Evolutionary conservation across 768 basidiomycete genomes (phyloP).

Genomic region (Pisolithus albus): DNA sequence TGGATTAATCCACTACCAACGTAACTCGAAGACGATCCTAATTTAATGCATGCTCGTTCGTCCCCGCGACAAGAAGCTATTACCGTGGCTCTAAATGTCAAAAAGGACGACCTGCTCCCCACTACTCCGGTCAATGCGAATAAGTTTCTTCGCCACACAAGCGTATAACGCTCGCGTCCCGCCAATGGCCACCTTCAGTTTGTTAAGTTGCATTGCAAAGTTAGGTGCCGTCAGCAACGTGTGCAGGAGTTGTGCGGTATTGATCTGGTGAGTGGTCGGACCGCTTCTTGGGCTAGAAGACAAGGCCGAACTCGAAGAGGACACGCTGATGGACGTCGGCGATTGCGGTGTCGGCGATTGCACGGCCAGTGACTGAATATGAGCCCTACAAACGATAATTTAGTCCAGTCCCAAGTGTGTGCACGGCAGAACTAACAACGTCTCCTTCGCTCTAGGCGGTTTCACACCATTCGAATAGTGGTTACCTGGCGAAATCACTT

Average conservation of each 20-base stretch:
- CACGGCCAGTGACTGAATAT: conserved; percentile 50
- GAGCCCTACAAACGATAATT: conserved; percentile 33
- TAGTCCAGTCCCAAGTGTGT: neutral
- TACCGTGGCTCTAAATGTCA: conserved; percentile 36
- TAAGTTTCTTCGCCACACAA: conserved; percentile 73
- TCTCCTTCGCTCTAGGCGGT: conserved; percentile 51
- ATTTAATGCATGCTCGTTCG: no score
- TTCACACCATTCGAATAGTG: conserved; percentile 32
- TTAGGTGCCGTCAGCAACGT: conserved; percentile 49
- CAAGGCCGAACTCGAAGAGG: conserved; percentile 36
- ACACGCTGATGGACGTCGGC: conserved; percentile 49
- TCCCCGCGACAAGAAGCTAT: no score
- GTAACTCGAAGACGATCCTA: neutral
- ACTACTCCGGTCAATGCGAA: conserved; percentile 70
- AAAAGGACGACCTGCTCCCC: conserved; percentile 74
- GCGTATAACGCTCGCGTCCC: conserved; percentile 62
- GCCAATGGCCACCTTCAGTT: conserved; percentile 54
- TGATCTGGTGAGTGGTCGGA: conserved; percentile 61
- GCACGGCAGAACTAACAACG: conserved; percentile 39
- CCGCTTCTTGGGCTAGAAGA: conserved; percentile 10
- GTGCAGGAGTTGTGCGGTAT: conserved; percentile 62
- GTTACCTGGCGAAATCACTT: conserved; percentile 54
- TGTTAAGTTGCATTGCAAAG: conserved; percentile 53
- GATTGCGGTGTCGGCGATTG: conserved; percentile 48
- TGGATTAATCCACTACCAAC: no score